Percentiles rank a stretch among this genome's conserved stretches.
Conservation (phyloP, 2,329 filamentous ascomycete genomes). For the Mycosphaerella arachidis region DNA sequence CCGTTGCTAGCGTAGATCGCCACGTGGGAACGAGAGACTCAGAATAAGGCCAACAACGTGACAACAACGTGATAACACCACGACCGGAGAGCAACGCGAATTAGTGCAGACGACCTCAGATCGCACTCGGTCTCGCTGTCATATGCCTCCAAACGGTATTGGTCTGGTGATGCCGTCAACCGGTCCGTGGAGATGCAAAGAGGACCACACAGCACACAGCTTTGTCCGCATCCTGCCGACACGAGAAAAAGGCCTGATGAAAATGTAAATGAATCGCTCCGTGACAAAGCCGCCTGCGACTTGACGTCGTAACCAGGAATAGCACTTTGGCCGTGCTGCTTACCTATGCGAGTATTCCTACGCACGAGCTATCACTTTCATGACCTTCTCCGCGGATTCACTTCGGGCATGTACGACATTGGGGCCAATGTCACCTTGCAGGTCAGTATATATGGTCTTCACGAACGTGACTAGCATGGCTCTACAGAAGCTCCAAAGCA, state of each 20-base stretch:
- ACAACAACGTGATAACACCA: neutral
- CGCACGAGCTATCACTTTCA: neutral
- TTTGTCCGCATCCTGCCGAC: neutral
- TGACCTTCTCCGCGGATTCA: neutral
- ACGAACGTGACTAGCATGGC: neutral
- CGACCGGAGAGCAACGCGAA: neutral
- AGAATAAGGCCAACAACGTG: neutral
- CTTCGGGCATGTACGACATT: neutral
- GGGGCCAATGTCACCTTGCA: neutral
- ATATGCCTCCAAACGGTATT: neutral
- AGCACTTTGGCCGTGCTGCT: neutral
- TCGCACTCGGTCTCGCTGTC: neutral
- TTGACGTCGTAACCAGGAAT: neutral
- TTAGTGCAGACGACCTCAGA: neutral
- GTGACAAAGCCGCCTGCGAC: neutral
- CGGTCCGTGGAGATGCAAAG: neutral
- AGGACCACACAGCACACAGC: neutral
- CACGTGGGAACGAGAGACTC: neutral
- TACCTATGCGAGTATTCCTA: neutral
- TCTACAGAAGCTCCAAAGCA: neutral
- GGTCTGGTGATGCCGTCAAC: neutral
- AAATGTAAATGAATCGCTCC: neutral
- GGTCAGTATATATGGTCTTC: constrained; percentile 1
- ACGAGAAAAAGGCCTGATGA: neutral
- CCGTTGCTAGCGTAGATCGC: neutral